phyloP scores from a whole-genome alignment of 1,284 basidiomycete genomes.

The Trametes sp. region DNA sequence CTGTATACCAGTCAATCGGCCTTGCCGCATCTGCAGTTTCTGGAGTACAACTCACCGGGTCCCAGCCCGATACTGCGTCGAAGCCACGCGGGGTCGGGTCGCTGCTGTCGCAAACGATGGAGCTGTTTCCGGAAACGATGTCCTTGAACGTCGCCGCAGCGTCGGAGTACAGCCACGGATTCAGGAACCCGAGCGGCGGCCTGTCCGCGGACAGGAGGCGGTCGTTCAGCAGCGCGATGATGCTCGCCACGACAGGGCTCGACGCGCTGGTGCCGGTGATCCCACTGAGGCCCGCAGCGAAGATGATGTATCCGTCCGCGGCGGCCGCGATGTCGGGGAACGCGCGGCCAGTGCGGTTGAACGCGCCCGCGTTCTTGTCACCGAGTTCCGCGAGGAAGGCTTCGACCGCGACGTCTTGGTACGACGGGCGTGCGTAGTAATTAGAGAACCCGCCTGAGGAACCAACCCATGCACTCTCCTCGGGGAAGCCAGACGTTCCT shows the following conservation, averaged over 20 bases:
- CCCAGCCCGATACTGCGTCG: constrained; percentile 52
- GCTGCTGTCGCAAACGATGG: constrained; percentile 35
- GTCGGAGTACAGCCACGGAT: constrained; percentile 50
- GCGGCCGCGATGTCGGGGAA: constrained; percentile 44
- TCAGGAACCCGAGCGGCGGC: constrained; percentile 53
- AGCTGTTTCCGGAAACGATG: constrained; percentile 36
- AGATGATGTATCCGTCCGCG: constrained; percentile 39
- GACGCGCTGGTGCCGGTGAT: constrained; percentile 58
- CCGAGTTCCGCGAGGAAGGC: constrained; percentile 41
- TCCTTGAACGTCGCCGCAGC: constrained; percentile 34
- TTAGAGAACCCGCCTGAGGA: constrained; percentile 70
- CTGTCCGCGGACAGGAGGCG: constrained; percentile 49
- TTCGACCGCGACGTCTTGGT: constrained; percentile 46
- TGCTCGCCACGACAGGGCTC: constrained; percentile 57
- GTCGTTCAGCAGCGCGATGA: constrained; percentile 65
- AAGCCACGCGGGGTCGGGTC: constrained; percentile 46
- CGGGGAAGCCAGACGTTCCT: constrained; percentile 56
- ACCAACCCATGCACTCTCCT: constrained; percentile 55
- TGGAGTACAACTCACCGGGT: no score
- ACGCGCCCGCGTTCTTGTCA: constrained; percentile 37
- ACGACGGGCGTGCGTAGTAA: constrained; percentile 49
- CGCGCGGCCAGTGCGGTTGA: constrained; percentile 41
- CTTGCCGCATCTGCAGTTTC: background rate
- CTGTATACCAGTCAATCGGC: constrained; percentile 1
- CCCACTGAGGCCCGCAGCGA: constrained; percentile 46